Percentiles rank a stretch among this genome's conserved stretches.
phyloP scores from a whole-genome alignment of 768 basidiomycete genomes.

The Leccinellum rugosiceps region DNA sequence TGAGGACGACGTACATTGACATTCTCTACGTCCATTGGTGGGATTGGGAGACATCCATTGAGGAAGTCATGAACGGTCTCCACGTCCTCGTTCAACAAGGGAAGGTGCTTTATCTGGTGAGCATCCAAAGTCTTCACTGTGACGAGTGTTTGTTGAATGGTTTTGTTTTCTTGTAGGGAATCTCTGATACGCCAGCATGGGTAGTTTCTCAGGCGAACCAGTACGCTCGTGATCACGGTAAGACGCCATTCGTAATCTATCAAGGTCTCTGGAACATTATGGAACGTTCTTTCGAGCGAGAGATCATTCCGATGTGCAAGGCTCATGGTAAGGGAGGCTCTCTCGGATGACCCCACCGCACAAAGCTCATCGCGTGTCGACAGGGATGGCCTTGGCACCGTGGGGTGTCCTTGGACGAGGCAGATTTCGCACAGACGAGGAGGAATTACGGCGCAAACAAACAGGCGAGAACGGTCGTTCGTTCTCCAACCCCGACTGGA shows the following conservation, averaged over 20 bases:
- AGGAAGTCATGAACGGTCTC: background rate
- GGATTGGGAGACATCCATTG: conserved; percentile 43
- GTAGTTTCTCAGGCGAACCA: background rate
- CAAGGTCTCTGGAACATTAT: background rate
- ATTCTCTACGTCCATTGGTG: conserved; percentile 54
- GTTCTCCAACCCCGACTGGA: background rate
- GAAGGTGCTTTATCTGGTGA: background rate
- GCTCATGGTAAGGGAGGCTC: background rate
- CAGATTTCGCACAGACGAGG: background rate
- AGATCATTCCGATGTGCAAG: background rate
- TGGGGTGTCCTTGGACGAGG: background rate
- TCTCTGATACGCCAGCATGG: background rate
- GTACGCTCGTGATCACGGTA: background rate
- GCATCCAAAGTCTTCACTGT: background rate
- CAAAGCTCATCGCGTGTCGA: background rate
- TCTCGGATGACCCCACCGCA: background rate
- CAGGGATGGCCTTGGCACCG: background rate
- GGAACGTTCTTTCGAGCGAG: background rate
- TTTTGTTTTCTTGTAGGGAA: background rate
- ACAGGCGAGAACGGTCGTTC: background rate
- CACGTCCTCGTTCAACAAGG: background rate
- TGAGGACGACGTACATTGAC: conserved; percentile 58
- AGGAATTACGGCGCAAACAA: background rate
- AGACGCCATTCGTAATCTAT: background rate
- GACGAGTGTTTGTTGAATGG: background rate